Conservation (phyloP, 1,284 basidiomycete genomes). For the Heterobasidion occidentale region DNA sequence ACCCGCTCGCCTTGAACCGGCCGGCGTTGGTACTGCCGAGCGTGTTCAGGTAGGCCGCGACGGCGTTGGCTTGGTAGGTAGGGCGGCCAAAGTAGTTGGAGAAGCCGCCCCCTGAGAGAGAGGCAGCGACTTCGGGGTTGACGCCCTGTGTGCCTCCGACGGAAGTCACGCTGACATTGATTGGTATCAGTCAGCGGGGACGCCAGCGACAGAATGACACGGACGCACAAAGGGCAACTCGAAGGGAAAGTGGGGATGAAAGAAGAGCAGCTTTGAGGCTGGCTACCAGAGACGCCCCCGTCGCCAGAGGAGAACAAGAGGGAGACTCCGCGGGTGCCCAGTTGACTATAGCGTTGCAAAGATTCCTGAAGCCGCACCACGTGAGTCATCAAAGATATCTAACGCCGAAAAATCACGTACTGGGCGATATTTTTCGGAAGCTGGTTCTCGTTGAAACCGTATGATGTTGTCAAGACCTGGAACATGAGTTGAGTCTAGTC, state of each 20-base stretch:
- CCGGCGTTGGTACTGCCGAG: constrained; percentile 21
- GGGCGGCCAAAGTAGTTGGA: constrained; percentile 1
- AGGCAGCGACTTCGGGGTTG: constrained; percentile 12
- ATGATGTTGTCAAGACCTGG: constrained; percentile 26
- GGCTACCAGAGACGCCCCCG: constrained; percentile 16
- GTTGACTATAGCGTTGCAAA: constrained; percentile 5
- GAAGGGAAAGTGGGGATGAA: constrained; percentile 3
- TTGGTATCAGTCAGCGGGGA: not conserved
- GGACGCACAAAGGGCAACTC: not conserved
- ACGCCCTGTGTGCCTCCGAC: constrained; percentile 17
- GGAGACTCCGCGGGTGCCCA: constrained; percentile 4
- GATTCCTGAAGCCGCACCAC: not conserved
- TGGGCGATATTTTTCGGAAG: constrained; percentile 8
- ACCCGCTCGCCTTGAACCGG: constrained; percentile 14
- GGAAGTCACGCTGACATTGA: constrained; percentile 3
- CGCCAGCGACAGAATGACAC: not conserved
- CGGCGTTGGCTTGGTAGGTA: constrained; percentile 11
- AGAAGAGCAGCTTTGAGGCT: not conserved
- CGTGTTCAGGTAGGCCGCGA: constrained; percentile 21
- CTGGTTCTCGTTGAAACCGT: constrained; percentile 17
- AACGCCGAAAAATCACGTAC: not conserved
- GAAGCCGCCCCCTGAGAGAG: constrained; percentile 4
- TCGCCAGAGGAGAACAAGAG: constrained; percentile 15
- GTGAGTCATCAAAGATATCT: not conserved
- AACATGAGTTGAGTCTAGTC: not conserved